A percentile compares a stretch with the other conserved stretches of the same genome.
phyloP scores from a whole-genome alignment of 2,329 filamentous ascomycete genomes.

The Ceratocystiopsis minuta region DNA sequence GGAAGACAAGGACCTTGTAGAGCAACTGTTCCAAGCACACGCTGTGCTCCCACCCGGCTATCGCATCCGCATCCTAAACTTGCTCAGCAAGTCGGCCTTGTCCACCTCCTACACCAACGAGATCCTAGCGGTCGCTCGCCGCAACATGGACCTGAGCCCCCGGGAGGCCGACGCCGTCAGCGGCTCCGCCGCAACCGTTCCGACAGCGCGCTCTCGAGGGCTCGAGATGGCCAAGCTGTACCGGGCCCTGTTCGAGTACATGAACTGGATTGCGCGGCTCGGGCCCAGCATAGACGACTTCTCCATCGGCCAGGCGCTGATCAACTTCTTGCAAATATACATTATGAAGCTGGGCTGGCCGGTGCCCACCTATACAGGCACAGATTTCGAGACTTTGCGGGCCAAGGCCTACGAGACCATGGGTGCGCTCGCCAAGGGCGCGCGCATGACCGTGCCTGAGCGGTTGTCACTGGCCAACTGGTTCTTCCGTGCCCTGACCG shows the following conservation, averaged over 20 bases:
- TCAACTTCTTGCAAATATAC: constrained; percentile 52
- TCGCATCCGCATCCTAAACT: constrained; percentile 55
- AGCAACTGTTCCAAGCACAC: constrained; percentile 55
- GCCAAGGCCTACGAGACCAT: constrained; percentile 81
- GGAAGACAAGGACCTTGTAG: constrained; percentile 47
- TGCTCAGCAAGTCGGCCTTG: constrained; percentile 58
- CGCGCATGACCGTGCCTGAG: constrained; percentile 35
- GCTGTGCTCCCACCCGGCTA: constrained; percentile 54
- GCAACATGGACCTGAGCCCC: constrained; percentile 27
- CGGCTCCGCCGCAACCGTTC: not conserved
- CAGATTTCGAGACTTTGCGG: constrained; percentile 48
- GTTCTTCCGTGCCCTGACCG: constrained; percentile 67
- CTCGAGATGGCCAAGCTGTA: constrained; percentile 66
- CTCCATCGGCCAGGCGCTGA: constrained; percentile 30
- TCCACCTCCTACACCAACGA: constrained; percentile 52
- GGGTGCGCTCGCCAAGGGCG: constrained; percentile 55
- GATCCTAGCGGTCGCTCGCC: constrained; percentile 53
- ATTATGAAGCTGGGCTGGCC: constrained; percentile 77
- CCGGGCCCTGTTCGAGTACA: constrained; percentile 66
- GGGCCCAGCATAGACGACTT: constrained; percentile 42
- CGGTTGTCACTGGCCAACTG: constrained; percentile 39
- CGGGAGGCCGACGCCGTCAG: too few species aligned
- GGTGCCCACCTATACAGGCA: constrained; percentile 28
- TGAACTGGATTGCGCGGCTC: constrained; percentile 71
- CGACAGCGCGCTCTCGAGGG: constrained; percentile 26